Evolutionary conservation across 1,284 basidiomycete species (phyloP).

Genomic region (Phlebopus sp.): DNA sequence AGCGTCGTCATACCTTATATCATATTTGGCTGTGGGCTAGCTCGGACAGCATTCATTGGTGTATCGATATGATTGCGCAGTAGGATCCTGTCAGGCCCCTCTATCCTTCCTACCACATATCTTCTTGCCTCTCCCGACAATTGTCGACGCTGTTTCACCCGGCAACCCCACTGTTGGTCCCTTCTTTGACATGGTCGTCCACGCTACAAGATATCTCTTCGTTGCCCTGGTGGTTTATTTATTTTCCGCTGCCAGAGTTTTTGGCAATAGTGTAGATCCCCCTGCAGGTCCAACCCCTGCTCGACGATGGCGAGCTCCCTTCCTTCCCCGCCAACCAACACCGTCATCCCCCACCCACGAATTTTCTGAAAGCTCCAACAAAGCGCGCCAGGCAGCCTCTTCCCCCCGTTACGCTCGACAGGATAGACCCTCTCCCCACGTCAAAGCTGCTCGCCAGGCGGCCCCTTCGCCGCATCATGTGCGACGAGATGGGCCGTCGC

Average conservation of each 20-base stretch:
- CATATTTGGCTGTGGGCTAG: too few relatives aligned
- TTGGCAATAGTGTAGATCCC: background rate
- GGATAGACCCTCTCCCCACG: background rate
- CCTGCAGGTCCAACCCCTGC: background rate
- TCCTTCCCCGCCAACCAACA: background rate
- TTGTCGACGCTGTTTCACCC: background rate
- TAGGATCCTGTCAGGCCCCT: too few relatives aligned
- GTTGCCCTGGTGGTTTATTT: background rate
- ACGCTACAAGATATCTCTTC: background rate
- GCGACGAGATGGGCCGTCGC: slow-evolving; percentile 2
- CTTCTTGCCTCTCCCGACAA: background rate
- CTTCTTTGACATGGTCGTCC: too few relatives aligned
- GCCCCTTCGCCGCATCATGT: slow-evolving; percentile 17
- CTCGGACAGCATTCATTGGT: too few relatives aligned
- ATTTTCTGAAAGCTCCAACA: too few relatives aligned
- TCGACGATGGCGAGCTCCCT: background rate
- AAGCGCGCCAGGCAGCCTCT: slow-evolving; percentile 1
- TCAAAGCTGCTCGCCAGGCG: background rate
- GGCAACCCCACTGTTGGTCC: background rate
- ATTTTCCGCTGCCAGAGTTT: background rate
- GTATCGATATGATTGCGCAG: too few relatives aligned
- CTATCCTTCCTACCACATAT: too few relatives aligned
- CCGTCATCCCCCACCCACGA: background rate
- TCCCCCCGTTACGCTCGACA: background rate
- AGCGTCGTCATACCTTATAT: too few relatives aligned